Base-by-base conservation (phyloP, 2,329 filamentous ascomycete genomes). In the Ceratocystis albifundus region DNA sequence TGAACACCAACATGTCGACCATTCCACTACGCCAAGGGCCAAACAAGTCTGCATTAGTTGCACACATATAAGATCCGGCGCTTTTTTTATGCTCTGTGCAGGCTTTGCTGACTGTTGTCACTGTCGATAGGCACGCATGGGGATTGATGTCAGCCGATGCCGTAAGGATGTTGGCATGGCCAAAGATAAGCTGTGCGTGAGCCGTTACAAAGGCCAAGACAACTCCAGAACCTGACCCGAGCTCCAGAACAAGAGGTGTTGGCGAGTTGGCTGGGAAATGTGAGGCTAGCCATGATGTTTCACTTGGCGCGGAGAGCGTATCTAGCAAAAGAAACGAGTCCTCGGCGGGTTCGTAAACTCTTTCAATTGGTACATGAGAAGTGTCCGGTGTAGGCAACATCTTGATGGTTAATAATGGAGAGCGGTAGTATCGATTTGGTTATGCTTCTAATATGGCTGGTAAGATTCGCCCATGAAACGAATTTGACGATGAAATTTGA, bases 311-410 rank as follows among this genome's bases (percentile, higher is more conserved):
- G 0, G 92, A 93, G 57, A 99, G 82, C 0, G 92, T 96, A 77
- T 99, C 93, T 36, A 99, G 84, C 62, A 99, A 83, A 57, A 99
- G 84, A 74, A 90, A 99, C 4, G 92, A 96, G 78, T 99, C 94
- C 76, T 99, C 94, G 10, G 93, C 88, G 45, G 94, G 94, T 74
- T 96, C 92, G 77, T 99, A 99, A 71, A 97, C 87, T 66, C 88
- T 85, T 74, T 89, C 84, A 76, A 92, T 96, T 65, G 88, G 84
- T 68, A 97, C 89, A 77, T 99, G 94, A 25, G 89, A 89, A 2
- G 94, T 99, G 67, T 90, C 89, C 15, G 94, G 94, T 0, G 94
- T 99, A 8, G 93, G 92, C 32, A 99, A 84, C 92, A 96, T 96
- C 36, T 46, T 73, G 44, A 15, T 50, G 28, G 10, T 22, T 15